Evolutionary conservation across 2,329 filamentous ascomycete genomes (phyloP), one percentile per base, ranked within the genome.

Genomic region (Aspergillus flavus): DNA sequence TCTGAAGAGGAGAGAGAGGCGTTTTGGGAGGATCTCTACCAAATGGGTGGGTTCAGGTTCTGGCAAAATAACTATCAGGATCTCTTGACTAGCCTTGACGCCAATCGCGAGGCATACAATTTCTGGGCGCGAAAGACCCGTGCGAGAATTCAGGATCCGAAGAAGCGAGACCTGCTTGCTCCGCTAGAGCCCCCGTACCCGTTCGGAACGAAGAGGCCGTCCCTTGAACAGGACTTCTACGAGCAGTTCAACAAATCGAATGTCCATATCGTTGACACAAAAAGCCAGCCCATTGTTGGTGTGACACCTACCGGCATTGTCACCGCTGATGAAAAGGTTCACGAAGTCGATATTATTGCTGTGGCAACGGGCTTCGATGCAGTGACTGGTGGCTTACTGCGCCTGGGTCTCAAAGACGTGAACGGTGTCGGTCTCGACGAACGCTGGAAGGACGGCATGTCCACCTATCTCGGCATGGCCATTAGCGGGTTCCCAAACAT

Each of bases 401-500:
- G 14, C 77, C 76, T 1, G 78, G 79, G 16, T 50, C 52, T 80
- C 50, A 64, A 65, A 11, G 73, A 71, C 30, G 62, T 65, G 28
- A 64, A 69, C 19, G 70, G 70, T 12, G 39, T 67, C 72, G 39
- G 69, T 70, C 2, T 79, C 73, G n/a, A 61, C 52, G 34, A 73
- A 30, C 70, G 71, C 1, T 79, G 77, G 30, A 60, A 57, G 21
- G 60, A 70, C 0, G 75, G 74, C 0, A 72, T 74, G 1, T 64
- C 65, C 30, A 76, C 78, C 0, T 76, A 74, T 48, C 63, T 82
- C 0, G 81, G 80, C 1, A 72, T 79, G n/a, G 73, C 73, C 0
- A 72, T 76, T 5, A 63, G 74, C 7, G 73, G 72, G 10, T 78
- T 79, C 59, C 78, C 80, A 1, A 83, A 83, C 53, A 74, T 81